phyloP scores from a whole-genome alignment of 1,284 basidiomycete species.

The Mycena citricolor region DNA sequence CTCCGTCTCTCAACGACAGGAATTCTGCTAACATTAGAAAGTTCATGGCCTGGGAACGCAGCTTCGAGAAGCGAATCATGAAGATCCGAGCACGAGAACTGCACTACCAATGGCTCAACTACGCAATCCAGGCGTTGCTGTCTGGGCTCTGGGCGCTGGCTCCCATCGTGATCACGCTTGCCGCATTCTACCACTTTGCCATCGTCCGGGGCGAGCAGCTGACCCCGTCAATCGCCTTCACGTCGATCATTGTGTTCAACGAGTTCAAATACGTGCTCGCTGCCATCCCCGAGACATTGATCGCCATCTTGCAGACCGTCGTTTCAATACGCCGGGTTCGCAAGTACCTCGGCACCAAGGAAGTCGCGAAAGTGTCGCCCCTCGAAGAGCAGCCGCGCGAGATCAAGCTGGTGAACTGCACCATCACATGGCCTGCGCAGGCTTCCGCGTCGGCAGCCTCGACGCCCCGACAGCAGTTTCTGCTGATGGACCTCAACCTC shows the following conservation, averaged over 20 bases:
- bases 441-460: too few relatives aligned
- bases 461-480: constrained; percentile 76
- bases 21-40: constrained; percentile 26
- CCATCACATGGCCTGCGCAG: constrained; percentile 92
- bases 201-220: constrained; percentile 65
- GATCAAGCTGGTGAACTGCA: constrained; percentile 78
- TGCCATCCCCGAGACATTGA: constrained; percentile 85
- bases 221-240: constrained; percentile 86
- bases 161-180: constrained; percentile 74
- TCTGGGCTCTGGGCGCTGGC: constrained; percentile 1
- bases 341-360: constrained; percentile 75
- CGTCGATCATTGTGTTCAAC: constrained; percentile 67
- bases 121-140: constrained; percentile 69
- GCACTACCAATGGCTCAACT: constrained; percentile 81
- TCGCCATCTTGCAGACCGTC: constrained; percentile 77
- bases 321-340: constrained; percentile 89
- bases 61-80: constrained; percentile 77
- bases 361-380: constrained; percentile 61
- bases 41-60: constrained; percentile 95
- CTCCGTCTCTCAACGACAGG: background rate
- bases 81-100: constrained; percentile 77
- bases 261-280: constrained; percentile 84
- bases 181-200: constrained; percentile 82
- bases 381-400: constrained; percentile 51
- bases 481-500: constrained; percentile 76